These are phyloP conservation scores for Wickerhamiella kazuoi DNA, from an alignment of 805 yeast species.

Conservation along the genomic window DNA sequence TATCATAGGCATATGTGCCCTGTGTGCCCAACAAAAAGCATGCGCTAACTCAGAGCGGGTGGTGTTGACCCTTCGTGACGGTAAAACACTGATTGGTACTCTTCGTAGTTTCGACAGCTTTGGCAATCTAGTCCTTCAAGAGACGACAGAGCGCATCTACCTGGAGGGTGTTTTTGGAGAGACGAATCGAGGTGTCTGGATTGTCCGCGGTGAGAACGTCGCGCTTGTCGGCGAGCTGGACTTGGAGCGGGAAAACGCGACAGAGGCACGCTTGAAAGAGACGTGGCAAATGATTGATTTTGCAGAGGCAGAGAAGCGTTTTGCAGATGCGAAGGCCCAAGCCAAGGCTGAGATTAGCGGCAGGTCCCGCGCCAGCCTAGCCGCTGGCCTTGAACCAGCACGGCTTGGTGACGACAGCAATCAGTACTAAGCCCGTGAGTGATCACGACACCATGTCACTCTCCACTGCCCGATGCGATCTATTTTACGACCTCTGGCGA, in stretches of 20 bases:
- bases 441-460: background rate
- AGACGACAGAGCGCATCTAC: conserved; percentile 67
- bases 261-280: conserved; percentile 28
- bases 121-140: conserved; percentile 78
- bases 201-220: conserved; percentile 92
- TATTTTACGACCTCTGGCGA: too few species aligned
- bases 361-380: background rate
- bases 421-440: too few species aligned
- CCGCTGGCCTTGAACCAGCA: background rate
- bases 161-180: conserved; percentile 48
- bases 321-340: background rate
- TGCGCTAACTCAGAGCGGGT: conserved; percentile 28
- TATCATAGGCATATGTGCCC: background rate
- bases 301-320: conserved; percentile 36
- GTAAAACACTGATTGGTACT: conserved; percentile 72
- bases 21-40: too few species aligned
- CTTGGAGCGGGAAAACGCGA: conserved; percentile 60
- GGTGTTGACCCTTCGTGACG: conserved; percentile 75
- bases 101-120: conserved; percentile 91
- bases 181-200: conserved; percentile 55
- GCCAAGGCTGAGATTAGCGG: background rate
- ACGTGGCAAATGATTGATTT: conserved; percentile 42
- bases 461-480: background rate
- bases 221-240: conserved; percentile 88
- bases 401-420: background rate